phyloP scores from a whole-genome alignment of 768 basidiomycete species.

The Russula griseocarnosa region DNA sequence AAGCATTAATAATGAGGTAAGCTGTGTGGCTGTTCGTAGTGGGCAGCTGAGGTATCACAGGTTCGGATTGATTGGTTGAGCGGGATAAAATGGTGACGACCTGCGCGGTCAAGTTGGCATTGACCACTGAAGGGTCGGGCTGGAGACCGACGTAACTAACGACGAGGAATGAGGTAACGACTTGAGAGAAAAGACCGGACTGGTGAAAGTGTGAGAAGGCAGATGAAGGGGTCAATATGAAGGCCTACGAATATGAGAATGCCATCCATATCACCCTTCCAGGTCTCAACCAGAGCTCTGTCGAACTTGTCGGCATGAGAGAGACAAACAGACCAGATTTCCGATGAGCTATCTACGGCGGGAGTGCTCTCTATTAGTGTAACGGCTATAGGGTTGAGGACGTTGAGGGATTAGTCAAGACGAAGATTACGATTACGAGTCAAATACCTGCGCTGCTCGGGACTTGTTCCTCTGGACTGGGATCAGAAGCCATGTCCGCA shows the following conservation, averaged over 20 bases:
- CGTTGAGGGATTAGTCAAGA: neutral
- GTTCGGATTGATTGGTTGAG: neutral
- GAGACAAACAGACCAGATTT: slow-evolving; percentile 23
- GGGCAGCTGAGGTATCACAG: neutral
- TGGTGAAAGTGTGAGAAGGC: neutral
- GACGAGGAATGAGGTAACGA: slow-evolving; percentile 22
- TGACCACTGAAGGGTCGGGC: neutral
- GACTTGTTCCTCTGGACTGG: neutral
- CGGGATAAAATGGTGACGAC: neutral
- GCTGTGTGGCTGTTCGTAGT: neutral
- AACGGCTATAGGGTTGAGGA: neutral
- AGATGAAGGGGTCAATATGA: neutral
- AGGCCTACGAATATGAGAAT: slow-evolving; percentile 27
- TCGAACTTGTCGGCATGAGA: slow-evolving; percentile 22
- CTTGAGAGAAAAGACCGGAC: slow-evolving; percentile 28
- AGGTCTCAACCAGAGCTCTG: slow-evolving; percentile 18
- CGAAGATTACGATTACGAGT: too few relatives aligned
- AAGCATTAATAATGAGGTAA: slow-evolving; percentile 18
- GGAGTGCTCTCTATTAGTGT: neutral
- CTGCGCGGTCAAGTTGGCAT: slow-evolving; percentile 8
- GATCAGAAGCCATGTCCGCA: neutral
- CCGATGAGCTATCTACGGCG: neutral
- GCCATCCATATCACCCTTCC: slow-evolving; percentile 28
- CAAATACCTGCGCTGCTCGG: neutral
- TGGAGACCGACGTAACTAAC: slow-evolving; percentile 20